Percentiles rank a stretch among this genome's conserved stretches.
Conservation (phyloP, 352 stramenopile genomes). For the Phytophthora colocasiae region DNA sequence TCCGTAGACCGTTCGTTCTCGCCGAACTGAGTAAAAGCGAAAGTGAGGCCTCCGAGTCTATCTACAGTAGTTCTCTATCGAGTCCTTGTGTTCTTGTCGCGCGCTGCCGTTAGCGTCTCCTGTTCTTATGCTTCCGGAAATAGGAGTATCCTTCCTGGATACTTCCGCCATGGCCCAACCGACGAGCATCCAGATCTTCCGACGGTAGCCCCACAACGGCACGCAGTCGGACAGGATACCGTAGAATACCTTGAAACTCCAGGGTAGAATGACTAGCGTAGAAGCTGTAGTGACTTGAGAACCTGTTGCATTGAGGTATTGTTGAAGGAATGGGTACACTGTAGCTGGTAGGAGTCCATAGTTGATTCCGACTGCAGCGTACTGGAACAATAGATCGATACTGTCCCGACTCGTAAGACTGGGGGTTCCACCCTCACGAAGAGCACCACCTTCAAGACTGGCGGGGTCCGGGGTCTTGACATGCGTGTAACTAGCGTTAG, state of each 20-base stretch:
- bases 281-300: conserved; percentile 38
- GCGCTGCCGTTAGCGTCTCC: too few relatives aligned
- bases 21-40: background rate
- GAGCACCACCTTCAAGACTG: conserved; percentile 34
- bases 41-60: conserved; percentile 1
- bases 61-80: background rate
- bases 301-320: conserved; percentile 48
- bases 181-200: conserved; percentile 40
- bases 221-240: conserved; percentile 63
- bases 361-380: conserved; percentile 45
- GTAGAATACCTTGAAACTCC: conserved; percentile 64
- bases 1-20: background rate
- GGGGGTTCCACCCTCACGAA: conserved; percentile 42
- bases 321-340: conserved; percentile 56
- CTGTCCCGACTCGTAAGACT: conserved; percentile 41
- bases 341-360: conserved; percentile 40
- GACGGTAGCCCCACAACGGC: conserved; percentile 50
- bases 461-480: conserved; percentile 34
- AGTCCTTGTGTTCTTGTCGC: background rate
- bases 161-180: conserved; percentile 60
- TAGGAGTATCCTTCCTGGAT: too few relatives aligned
- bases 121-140: too few relatives aligned
- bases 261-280: conserved; percentile 60
- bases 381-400: conserved; percentile 50
- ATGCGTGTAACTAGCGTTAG: conserved; percentile 10